Evolutionary conservation across 169 alveolate species (phyloP).

Genomic region (Theileria sp.): DNA sequence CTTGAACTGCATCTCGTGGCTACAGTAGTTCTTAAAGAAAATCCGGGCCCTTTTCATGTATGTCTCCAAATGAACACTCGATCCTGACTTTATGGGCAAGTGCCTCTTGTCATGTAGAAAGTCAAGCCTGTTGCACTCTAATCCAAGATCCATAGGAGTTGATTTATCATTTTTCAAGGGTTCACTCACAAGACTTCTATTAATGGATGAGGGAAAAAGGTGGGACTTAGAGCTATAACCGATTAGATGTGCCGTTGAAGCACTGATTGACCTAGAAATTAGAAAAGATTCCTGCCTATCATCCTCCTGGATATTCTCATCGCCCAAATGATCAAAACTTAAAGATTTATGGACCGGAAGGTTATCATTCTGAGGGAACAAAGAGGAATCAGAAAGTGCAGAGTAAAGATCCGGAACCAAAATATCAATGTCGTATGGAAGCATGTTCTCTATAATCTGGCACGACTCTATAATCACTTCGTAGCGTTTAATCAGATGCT

Average conservation of each 20-base stretch:
- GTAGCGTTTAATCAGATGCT: conserved; percentile 34
- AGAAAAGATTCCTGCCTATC: not conserved
- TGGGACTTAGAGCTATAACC: not conserved
- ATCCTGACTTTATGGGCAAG: conserved; percentile 42
- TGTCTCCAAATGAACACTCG: conserved; percentile 38
- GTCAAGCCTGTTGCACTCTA: not conserved
- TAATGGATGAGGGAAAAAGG: not conserved
- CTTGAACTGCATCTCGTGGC: conserved; percentile 47
- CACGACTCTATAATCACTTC: conserved; percentile 55
- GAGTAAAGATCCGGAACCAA: conserved; percentile 43
- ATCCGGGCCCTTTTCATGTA: conserved; percentile 54
- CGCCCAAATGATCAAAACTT: not conserved
- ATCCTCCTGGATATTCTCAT: not conserved
- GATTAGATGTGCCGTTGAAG: not conserved
- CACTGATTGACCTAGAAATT: conserved; percentile 14
- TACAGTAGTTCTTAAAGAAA: conserved; percentile 43
- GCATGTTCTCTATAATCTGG: conserved; percentile 63
- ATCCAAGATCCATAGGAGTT: not conserved
- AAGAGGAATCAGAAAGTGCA: conserved; percentile 5
- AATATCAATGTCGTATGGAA: conserved; percentile 58
- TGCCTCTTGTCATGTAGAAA: not conserved
- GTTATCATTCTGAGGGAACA: not conserved
- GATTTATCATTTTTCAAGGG: not conserved
- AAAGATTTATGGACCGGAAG: not conserved
- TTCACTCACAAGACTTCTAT: not conserved